Percentiles rank a stretch among this genome's conserved stretches.
Evolutionary conservation across 2,329 filamentous ascomycete genomes (phyloP).

Genomic region (Sclerotinia glacialis): DNA sequence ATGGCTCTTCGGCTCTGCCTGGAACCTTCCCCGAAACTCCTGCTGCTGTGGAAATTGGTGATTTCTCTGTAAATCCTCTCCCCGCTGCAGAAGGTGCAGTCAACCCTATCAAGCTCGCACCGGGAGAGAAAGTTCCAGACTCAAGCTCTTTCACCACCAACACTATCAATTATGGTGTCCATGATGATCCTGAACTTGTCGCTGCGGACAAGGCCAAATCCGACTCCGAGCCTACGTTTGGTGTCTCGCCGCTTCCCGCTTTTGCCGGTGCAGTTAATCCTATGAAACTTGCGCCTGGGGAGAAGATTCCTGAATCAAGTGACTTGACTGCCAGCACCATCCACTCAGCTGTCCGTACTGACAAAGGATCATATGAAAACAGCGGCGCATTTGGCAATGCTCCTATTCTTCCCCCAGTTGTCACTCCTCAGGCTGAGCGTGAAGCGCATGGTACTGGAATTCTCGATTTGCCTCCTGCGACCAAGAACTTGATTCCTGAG

Average conservation of each 20-base stretch:
- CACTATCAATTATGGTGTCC: constrained; percentile 68
- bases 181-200: constrained; percentile 77
- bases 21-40: constrained; percentile 75
- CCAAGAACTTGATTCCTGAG: constrained; percentile 71
- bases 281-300: constrained; percentile 72
- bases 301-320: constrained; percentile 69
- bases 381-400: constrained; percentile 55
- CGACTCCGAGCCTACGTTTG: constrained; percentile 48
- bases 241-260: constrained; percentile 61
- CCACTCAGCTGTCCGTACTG: constrained; percentile 70
- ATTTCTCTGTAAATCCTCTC: constrained; percentile 56
- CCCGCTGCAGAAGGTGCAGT: constrained; percentile 62
- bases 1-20: constrained; percentile 52
- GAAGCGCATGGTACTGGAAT: constrained; percentile 40
- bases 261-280: constrained; percentile 70
- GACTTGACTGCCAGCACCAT: constrained; percentile 64
- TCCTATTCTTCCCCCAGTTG: constrained; percentile 41
- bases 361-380: constrained; percentile 84
- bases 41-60: constrained; percentile 44
- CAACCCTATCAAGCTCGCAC: constrained; percentile 77
- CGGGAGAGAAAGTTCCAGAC: constrained; percentile 78
- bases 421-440: constrained; percentile 43
- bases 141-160: constrained; percentile 61
- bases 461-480: constrained; percentile 53
- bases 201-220: constrained; percentile 46